Base-by-base conservation (phyloP, 108 stramenopile genomes). In the Mayamaea pseudoterrestris region DNA sequence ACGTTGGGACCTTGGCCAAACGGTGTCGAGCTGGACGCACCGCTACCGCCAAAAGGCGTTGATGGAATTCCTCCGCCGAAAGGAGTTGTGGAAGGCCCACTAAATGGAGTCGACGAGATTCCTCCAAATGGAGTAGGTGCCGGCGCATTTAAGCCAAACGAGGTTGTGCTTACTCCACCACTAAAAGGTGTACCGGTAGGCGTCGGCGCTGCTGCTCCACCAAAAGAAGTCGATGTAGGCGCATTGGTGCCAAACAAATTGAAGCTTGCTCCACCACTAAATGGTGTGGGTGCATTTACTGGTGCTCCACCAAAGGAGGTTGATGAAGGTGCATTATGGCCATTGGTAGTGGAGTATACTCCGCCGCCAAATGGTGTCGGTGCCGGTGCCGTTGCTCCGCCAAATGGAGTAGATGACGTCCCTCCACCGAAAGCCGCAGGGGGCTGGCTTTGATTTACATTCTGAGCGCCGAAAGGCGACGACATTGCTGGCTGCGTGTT, bases 381-480 rank as follows among this genome's bases (percentile, higher is more conserved):
- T n/a, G 50, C 18, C 29, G 65, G 13, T 18, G 55, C 26, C 24
- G 28, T 18, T 27, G 17, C 43, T 9, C 46, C 59, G n/a, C 66
- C 72, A 58, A 66, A 73, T 34, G 71, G 60, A 8, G 64, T 32
- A 16, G 30, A n/a, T n/a, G n/a, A n/a, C n/a, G n/a, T n/a, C n/a
- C n/a, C n/a, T n/a, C n/a, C n/a, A n/a, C n/a, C n/a, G n/a, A n/a
- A n/a, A n/a, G n/a, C n/a, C n/a, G n/a, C n/a, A n/a, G n/a, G n/a
- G n/a, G n/a, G n/a, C n/a, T n/a, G n/a, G n/a, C n/a, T n/a, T n/a
- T n/a, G n/a, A n/a, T n/a, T n/a, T n/a, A n/a, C n/a, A n/a, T n/a
- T n/a, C n/a, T n/a, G n/a, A n/a, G 17, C 57, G 25, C 30, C 18
- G 57, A 53, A 65, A 65, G 25, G 63, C 37, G 37, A 57, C 24